Conservation (phyloP, 2,329 filamentous ascomycete species). For the Neofusicoccum sp. region DNA sequence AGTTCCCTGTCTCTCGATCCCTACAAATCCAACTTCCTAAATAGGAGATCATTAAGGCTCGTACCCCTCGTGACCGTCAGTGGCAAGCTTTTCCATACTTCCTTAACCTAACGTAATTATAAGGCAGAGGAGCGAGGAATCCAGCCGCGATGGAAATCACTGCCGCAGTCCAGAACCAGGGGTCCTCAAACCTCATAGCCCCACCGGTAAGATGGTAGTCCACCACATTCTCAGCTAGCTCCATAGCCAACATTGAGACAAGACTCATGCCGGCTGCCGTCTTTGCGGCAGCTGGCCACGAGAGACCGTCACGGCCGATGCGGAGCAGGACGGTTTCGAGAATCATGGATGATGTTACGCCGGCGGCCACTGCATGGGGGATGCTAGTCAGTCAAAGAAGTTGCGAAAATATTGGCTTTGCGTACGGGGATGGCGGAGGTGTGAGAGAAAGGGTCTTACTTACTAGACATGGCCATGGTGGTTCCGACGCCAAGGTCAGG, state of each 20-base stretch:
- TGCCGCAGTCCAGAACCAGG: slow-evolving; percentile 55
- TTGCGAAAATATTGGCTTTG: too few relatives aligned
- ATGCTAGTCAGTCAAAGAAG: background rate
- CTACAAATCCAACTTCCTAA: too few relatives aligned
- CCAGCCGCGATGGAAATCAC: slow-evolving; percentile 44
- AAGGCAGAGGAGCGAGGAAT: slow-evolving; percentile 52
- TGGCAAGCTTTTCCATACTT: slow-evolving; percentile 52
- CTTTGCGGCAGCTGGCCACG: slow-evolving; percentile 48
- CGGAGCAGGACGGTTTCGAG: slow-evolving; percentile 55
- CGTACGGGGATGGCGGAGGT: too few relatives aligned
- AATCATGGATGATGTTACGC: slow-evolving; percentile 52
- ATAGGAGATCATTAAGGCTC: too few relatives aligned
- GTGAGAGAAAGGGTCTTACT: background rate
- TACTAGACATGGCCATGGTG: slow-evolving; percentile 53
- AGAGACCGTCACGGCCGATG: slow-evolving; percentile 47
- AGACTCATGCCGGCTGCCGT: slow-evolving; percentile 60
- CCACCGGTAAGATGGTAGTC: slow-evolving; percentile 58
- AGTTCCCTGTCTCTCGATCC: too few relatives aligned
- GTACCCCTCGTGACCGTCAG: too few relatives aligned
- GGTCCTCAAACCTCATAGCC: slow-evolving; percentile 46
- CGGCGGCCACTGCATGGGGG: slow-evolving; percentile 46
- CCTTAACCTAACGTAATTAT: slow-evolving; percentile 52
- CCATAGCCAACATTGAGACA: slow-evolving; percentile 61
- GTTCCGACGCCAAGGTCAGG: slow-evolving; percentile 47
- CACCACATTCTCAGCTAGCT: slow-evolving; percentile 54